Conservation (phyloP, 345 rosid genomes). For the Populus davidiana region DNA sequence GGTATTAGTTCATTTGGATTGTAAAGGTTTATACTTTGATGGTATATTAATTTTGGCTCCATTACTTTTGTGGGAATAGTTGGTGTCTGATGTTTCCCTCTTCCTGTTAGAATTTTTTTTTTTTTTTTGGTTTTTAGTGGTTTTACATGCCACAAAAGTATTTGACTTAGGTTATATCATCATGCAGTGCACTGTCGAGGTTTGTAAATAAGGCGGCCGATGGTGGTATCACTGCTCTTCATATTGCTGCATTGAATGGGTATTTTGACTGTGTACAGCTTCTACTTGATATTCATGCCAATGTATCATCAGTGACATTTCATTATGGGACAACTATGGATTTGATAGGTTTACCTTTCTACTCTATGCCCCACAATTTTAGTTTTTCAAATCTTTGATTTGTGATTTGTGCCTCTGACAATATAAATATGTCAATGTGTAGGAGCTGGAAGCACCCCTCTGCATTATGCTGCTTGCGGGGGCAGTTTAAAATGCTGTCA, state of each 20-base stretch:
- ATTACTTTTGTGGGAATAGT: not conserved
- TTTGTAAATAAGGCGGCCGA: conserved; percentile 97
- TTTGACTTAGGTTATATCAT: conserved; percentile 10
- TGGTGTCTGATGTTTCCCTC: not conserved
- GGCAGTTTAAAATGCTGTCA: conserved; percentile 95
- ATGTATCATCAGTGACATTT: conserved; percentile 76
- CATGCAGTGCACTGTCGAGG: conserved; percentile 75
- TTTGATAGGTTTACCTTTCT: conserved; percentile 65
- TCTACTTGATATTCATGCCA: conserved; percentile 84
- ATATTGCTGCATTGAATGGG: conserved; percentile 95
- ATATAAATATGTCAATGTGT: conserved; percentile 10
- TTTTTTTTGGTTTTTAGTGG: not conserved
- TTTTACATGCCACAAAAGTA: not conserved
- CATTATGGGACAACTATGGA: conserved; percentile 99
- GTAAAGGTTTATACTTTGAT: not conserved
- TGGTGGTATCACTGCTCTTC: conserved; percentile 97
- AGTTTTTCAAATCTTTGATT: not conserved
- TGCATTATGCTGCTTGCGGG: conserved; percentile 98
- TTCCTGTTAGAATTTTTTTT: not conserved
- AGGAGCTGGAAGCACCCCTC: conserved; percentile 99
- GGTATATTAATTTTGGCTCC: not conserved
- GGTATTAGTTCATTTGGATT: conserved; percentile 31
- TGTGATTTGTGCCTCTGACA: conserved; percentile 11
- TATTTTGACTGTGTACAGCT: conserved; percentile 95
- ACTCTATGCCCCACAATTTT: not conserved